A percentile compares a stretch with the other conserved stretches of the same genome.
Evolutionary conservation across 257 asterid genomes (phyloP).

Genomic region (Marsdenia floribunda): DNA sequence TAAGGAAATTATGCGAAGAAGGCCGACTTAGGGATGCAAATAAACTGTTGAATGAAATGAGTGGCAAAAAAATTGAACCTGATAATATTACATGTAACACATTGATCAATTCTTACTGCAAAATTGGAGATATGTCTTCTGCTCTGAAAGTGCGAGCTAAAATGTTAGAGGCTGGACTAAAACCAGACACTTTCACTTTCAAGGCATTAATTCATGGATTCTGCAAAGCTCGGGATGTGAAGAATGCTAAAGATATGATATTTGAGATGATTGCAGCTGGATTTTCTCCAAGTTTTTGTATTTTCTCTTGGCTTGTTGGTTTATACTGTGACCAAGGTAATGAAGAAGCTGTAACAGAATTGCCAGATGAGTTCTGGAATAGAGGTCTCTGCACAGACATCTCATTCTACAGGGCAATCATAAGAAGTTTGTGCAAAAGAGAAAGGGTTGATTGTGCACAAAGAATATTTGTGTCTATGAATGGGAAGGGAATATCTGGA

Average conservation of each 20-base stretch:
- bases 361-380: conserved; percentile 54
- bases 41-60: conserved; percentile 60
- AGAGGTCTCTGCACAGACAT: conserved; percentile 62
- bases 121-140: conserved; percentile 75
- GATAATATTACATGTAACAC: conserved; percentile 83
- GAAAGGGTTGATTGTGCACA: conserved; percentile 61
- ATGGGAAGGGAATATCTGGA: conserved; percentile 55
- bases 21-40: conserved; percentile 69
- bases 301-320: conserved; percentile 73
- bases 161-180: conserved; percentile 75
- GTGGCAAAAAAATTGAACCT: conserved; percentile 56
- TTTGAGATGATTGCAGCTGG: conserved; percentile 61
- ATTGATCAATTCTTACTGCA: conserved; percentile 76
- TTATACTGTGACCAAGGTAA: conserved; percentile 42
- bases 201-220: conserved; percentile 79
- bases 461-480: conserved; percentile 50
- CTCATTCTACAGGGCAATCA: conserved; percentile 60
- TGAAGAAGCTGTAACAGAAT: conserved; percentile 43
- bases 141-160: conserved; percentile 56
- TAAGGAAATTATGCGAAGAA: conserved; percentile 72
- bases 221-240: conserved; percentile 50
- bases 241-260: conserved; percentile 53
- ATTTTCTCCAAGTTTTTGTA: conserved; percentile 48
- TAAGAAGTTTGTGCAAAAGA: conserved; percentile 62
- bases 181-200: conserved; percentile 70